These are phyloP conservation scores for Pichia occidentalis DNA, from an alignment of 805 yeast species.

Conservation along the genomic window DNA sequence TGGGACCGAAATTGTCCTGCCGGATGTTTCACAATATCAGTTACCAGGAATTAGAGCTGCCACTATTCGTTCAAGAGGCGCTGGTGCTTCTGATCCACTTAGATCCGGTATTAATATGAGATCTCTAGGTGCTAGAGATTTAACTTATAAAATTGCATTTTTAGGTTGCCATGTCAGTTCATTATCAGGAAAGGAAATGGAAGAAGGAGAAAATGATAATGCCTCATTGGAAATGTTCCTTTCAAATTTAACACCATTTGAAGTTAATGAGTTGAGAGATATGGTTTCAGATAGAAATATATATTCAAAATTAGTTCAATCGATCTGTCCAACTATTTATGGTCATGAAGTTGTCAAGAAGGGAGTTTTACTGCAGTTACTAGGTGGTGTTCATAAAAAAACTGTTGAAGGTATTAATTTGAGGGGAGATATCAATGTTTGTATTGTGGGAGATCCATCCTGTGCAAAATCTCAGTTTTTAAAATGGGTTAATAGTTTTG, in stretches of 20 bases:
- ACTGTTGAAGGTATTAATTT: constrained; percentile 91
- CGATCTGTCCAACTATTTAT: constrained; percentile 92
- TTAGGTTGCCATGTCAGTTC: constrained; percentile 87
- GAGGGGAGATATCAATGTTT: constrained; percentile 94
- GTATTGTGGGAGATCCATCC: constrained; percentile 97
- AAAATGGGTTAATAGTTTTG: constrained; percentile 84
- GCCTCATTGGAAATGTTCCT: constrained; percentile 63
- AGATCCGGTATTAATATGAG: constrained; percentile 79
- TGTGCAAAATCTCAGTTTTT: constrained; percentile 94
- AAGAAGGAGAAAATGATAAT: constrained; percentile 22
- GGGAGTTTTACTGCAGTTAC: constrained; percentile 78
- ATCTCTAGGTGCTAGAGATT: constrained; percentile 88
- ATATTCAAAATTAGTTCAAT: constrained; percentile 75
- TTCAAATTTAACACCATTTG: constrained; percentile 70
- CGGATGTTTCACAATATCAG: constrained; percentile 90
- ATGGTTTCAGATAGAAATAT: constrained; percentile 89
- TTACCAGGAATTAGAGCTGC: constrained; percentile 92
- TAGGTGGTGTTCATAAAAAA: constrained; percentile 93
- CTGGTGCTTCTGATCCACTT: constrained; percentile 55
- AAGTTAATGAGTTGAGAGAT: constrained; percentile 73
- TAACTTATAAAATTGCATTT: constrained; percentile 87
- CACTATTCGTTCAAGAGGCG: constrained; percentile 54
- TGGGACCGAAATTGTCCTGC: constrained; percentile 91
- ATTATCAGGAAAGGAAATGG: constrained; percentile 31
- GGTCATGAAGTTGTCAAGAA: constrained; percentile 94